Base-by-base conservation (phyloP, 306 rosid species). In the Sesbania bispinosa region DNA sequence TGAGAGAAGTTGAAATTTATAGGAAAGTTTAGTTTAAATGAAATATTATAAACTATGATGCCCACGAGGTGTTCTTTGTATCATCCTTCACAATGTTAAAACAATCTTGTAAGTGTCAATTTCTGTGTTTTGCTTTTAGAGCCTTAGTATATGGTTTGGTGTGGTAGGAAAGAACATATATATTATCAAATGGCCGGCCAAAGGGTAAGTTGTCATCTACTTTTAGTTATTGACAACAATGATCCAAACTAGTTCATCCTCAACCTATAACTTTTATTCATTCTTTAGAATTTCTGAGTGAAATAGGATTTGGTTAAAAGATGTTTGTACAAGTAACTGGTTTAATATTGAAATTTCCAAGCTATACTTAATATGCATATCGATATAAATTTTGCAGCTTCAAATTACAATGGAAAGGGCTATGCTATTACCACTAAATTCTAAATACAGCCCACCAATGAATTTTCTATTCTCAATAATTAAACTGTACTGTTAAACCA, bases 101-200 rank as follows among this genome's bases (percentile, higher is more conserved):
- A 65, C 47, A 74, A 48, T 19, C 65, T 66, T 73, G 75, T 35
- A 14, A 32, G 39, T 75, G 59, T 36, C 74, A 51, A 62, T 18
- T 63, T 71, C 8, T 64, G 20, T 75, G 77, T 46, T 38, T 38
- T 60, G 35, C 54, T 67, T 50, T 45, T 1, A 27, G 11, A 18
- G 35, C n/a, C 61, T 32, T 29, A n/a, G 50, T 41, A 9, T 52
- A 16, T 30, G 46, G 14, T 30, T 45, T 74, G 59, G 10, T 51
- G 2, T 19, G 42, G n/a, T 48, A 16, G 19, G 15, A 32, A 38
- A 6, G 24, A n/a, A 15, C 6, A 51, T 60, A 33, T 24, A 32
- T 38, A 29, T 35, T 52, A 52, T 42, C 67, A 48, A 30, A 26
- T 29, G 74, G 73, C 80, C 72, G 80, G 80, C 84, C 18, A 14